Base-by-base conservation (phyloP, 1,284 basidiomycete species). In the Trametes hirsuta region DNA sequence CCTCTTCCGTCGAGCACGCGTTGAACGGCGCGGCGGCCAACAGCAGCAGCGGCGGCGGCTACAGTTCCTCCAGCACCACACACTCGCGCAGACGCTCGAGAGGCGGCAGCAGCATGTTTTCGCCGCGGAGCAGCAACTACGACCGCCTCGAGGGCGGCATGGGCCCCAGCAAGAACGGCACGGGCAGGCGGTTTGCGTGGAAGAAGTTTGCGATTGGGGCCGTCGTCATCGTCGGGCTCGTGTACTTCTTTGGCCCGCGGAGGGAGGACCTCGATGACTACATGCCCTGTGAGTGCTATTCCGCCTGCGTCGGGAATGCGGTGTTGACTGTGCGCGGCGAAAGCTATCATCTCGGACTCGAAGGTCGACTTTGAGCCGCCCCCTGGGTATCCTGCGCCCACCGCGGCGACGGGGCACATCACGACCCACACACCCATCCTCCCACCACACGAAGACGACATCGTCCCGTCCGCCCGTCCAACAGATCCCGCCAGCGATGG, bases 71-170 rank as follows among this genome's bases (percentile, higher is more conserved):
- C 36, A 42, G 48, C 40, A 44, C 1, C 42, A n/a, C 58, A 12
- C 58, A 55, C 48, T 24, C 53, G 35, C 53, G 53, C 42, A 49
- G 58, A n/a, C 42, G 58, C 34, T 60, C 50, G 18, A 55, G 56
- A 50, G 58, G 64, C 58, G 59, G 51, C 55, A 55, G 54, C 44
- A 62, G 21, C 50, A 76, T 76, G 71, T 66, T 79, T 45, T 79
- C 82, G 5, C 79, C 84, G 3, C 74, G 81, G 37, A 83, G 74
- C 65, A 76, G 73, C 65, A 80, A 81, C 69, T 90, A 88, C 70
- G 86, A 88, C 56, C 80, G 85, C 40, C 78, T 90, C 40, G 87
- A 90, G 70, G 77, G 80, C 44, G 87, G 87, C 11, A 78, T 85
- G 72, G 84, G 83, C 9, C 77, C 81, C 5, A 71, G 73, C 59